phyloP scores from a whole-genome alignment of 2,329 filamentous ascomycete genomes.

The Aspergillus glaucus region DNA sequence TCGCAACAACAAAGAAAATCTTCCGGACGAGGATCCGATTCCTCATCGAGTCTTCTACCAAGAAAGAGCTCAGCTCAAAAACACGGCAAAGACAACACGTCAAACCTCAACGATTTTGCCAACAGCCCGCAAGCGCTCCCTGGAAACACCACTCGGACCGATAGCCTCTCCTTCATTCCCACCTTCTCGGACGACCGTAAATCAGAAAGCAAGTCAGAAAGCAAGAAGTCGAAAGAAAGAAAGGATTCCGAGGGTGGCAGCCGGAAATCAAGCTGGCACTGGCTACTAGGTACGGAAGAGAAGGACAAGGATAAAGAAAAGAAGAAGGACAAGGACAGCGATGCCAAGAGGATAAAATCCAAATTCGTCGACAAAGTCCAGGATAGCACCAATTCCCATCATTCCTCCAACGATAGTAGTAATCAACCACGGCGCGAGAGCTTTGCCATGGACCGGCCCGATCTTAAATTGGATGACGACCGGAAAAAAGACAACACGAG shows the following conservation, averaged over 20 bases:
- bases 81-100: slow-evolving; percentile 35
- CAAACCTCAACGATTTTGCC: slow-evolving; percentile 59
- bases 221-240: slow-evolving; percentile 57
- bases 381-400: slow-evolving; percentile 75
- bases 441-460: slow-evolving; percentile 73
- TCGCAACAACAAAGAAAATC: slow-evolving; percentile 37
- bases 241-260: slow-evolving; percentile 63
- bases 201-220: slow-evolving; percentile 65
- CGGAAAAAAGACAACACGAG: slow-evolving; percentile 74
- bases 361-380: slow-evolving; percentile 53
- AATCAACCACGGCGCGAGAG: slow-evolving; percentile 63
- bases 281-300: slow-evolving; percentile 70
- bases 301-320: slow-evolving; percentile 53
- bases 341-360: slow-evolving; percentile 51
- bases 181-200: slow-evolving; percentile 69
- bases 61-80: slow-evolving; percentile 31
- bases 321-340: slow-evolving; percentile 60
- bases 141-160: slow-evolving; percentile 65
- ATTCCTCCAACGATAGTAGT: slow-evolving; percentile 80
- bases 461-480: slow-evolving; percentile 60
- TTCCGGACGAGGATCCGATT: slow-evolving; percentile 47
- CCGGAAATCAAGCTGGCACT: slow-evolving; percentile 71
- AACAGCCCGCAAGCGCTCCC: slow-evolving; percentile 63
- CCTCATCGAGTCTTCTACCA: slow-evolving; percentile 43
- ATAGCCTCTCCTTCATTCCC: slow-evolving; percentile 73